These are phyloP conservation scores for Borovskyia barvae DNA, from an alignment of 208 protist genomes.

Conservation along the genomic window DNA sequence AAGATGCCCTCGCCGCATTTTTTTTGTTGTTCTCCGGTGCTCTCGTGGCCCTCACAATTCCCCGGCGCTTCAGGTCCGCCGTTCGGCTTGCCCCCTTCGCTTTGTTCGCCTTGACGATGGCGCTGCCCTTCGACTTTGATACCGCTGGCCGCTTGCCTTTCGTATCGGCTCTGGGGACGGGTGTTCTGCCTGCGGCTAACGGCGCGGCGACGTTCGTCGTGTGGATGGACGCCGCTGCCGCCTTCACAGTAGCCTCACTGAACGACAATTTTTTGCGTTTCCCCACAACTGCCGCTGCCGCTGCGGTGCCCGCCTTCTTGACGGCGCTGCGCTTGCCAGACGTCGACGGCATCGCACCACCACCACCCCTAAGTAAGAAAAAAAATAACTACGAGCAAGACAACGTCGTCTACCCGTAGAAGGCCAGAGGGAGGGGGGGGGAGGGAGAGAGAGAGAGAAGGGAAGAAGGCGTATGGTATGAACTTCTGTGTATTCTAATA, in stretches of 20 bases:
- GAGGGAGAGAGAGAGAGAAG: too few species aligned
- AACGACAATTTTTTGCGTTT: conserved; percentile 32
- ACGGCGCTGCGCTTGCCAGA: too few species aligned
- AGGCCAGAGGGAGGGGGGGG: too few species aligned
- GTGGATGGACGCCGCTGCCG: conserved; percentile 12
- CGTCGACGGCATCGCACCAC: too few species aligned
- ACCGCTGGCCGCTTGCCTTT: too few species aligned
- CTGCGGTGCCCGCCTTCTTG: conserved; percentile 7
- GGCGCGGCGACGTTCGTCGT: conserved; percentile 22
- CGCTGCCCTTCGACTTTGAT: conserved; percentile 17
- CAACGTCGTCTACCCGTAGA: too few species aligned
- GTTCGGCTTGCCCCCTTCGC: conserved; percentile 26
- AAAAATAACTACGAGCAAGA: too few species aligned
- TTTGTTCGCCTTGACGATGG: conserved; percentile 27
- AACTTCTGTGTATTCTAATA: too few species aligned
- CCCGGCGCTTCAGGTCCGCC: conserved; percentile 28
- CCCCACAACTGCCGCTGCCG: conserved; percentile 2
- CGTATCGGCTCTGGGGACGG: too few species aligned
- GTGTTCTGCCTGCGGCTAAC: not conserved
- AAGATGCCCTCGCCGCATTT: conserved; percentile 1
- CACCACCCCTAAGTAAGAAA: too few species aligned
- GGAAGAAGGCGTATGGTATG: too few species aligned
- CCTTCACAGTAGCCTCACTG: conserved; percentile 18
- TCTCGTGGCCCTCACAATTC: conserved; percentile 43
- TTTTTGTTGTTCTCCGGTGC: conserved; percentile 6